These are phyloP conservation scores for Pseudocercospora ulei DNA, from an alignment of 2,329 filamentous ascomycete genomes.

Conservation along the genomic window DNA sequence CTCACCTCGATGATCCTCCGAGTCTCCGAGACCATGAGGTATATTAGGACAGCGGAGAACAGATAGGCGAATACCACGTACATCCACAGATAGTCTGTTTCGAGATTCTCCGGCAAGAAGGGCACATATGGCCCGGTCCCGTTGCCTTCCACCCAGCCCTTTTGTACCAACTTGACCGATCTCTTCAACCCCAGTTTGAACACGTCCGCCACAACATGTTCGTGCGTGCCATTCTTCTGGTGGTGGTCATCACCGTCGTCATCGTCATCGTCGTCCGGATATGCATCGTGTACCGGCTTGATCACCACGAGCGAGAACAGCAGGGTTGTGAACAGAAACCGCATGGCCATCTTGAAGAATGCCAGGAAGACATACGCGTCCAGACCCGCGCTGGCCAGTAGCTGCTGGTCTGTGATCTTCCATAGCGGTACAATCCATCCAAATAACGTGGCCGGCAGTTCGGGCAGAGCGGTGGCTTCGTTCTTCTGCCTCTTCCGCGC, in stretches of 20 bases:
- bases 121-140: slow-evolving; percentile 12
- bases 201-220: slow-evolving; percentile 10
- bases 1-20: slow-evolving; percentile 73
- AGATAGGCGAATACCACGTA: slow-evolving; percentile 93
- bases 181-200: slow-evolving; percentile 10
- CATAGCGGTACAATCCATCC: slow-evolving; percentile 88
- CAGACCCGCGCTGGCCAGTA: slow-evolving; percentile 78
- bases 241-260: slow-evolving; percentile 23
- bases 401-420: slow-evolving; percentile 75
- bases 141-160: slow-evolving; percentile 8
- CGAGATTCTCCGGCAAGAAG: slow-evolving; percentile 26
- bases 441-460: slow-evolving; percentile 72
- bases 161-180: slow-evolving; percentile 16
- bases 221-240: slow-evolving; percentile 18
- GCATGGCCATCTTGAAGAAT: slow-evolving; percentile 93
- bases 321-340: slow-evolving; percentile 67
- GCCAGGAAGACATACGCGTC: slow-evolving; percentile 92
- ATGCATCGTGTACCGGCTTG: slow-evolving; percentile 72
- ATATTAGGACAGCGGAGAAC: slow-evolving; percentile 72
- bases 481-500: slow-evolving; percentile 70
- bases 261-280: slow-evolving; percentile 37
- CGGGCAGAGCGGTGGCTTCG: slow-evolving; percentile 57
- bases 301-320: slow-evolving; percentile 74
- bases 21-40: slow-evolving; percentile 73
- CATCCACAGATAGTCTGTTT: slow-evolving; percentile 67